Conservation (phyloP, 73 alveolate species). For the Paramecium octaurelia region DNA sequence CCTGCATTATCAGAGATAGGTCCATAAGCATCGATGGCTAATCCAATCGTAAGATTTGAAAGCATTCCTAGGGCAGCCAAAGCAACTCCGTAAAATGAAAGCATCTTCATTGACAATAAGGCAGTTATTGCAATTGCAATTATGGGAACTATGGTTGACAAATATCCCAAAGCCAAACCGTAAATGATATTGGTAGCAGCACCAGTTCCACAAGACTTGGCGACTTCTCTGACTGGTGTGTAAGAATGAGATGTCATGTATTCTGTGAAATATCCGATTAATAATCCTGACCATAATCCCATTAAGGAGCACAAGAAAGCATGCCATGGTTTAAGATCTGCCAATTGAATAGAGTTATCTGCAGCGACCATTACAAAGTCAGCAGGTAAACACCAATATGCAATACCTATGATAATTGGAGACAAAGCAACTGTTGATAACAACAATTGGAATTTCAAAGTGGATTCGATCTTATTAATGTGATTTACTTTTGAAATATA, state of each 20-base stretch:
- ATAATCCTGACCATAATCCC: constrained; percentile 90
- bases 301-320: constrained; percentile 71
- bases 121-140: constrained; percentile 80
- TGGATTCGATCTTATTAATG: constrained; percentile 65
- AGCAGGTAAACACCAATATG: constrained; percentile 70
- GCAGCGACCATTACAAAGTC: constrained; percentile 54
- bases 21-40: constrained; percentile 94
- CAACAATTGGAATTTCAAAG: constrained; percentile 62
- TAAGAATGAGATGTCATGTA: constrained; percentile 92
- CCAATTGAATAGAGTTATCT: constrained; percentile 10
- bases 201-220: constrained; percentile 91
- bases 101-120: constrained; percentile 71
- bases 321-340: constrained; percentile 1
- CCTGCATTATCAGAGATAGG: constrained; percentile 99
- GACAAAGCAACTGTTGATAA: constrained; percentile 67
- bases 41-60: constrained; percentile 84
- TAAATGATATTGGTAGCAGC: constrained; percentile 96
- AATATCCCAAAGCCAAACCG: constrained; percentile 94
- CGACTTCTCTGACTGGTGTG: constrained; percentile 91
- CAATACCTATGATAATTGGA: constrained; percentile 60
- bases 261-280: constrained; percentile 86
- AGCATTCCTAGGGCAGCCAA: constrained; percentile 98
- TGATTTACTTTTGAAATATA: constrained; percentile 64
- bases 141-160: constrained; percentile 83
- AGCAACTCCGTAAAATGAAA: constrained; percentile 92